Conservation (phyloP, 768 basidiomycete genomes). For the Hypsizygus marmoreus region DNA sequence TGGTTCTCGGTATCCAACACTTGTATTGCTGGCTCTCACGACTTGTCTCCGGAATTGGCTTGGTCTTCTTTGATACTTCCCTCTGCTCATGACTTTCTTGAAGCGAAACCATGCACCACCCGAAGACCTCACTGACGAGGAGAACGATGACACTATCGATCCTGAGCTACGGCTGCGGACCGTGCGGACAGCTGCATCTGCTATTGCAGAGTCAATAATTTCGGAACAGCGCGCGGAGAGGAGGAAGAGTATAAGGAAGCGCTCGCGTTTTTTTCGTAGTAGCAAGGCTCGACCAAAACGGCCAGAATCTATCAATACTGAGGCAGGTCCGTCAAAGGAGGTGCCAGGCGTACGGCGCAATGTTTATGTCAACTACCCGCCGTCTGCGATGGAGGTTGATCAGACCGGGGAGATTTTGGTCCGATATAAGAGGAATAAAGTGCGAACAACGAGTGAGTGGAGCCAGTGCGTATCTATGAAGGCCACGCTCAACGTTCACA, state of each 20-base stretch:
- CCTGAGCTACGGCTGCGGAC: constrained; percentile 86
- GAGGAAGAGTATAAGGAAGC: constrained; percentile 51
- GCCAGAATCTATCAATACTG: constrained; percentile 28
- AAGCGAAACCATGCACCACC: constrained; percentile 41
- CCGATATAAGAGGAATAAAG: constrained; percentile 90
- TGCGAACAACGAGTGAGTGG: constrained; percentile 85
- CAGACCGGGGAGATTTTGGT: constrained; percentile 72
- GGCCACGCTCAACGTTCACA: too few relatives aligned
- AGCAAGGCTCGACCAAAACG: constrained; percentile 49
- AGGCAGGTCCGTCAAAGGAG: constrained; percentile 35
- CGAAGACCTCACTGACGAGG: constrained; percentile 53
- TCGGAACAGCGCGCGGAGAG: constrained; percentile 71
- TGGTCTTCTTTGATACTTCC: constrained; percentile 8
- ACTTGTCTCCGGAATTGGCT: constrained; percentile 14
- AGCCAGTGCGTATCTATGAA: too few relatives aligned
- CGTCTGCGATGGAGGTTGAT: constrained; percentile 67
- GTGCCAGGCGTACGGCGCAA: constrained; percentile 63
- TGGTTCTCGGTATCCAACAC: constrained; percentile 23
- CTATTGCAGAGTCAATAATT: constrained; percentile 83
- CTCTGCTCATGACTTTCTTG: constrained; percentile 36
- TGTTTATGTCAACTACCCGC: constrained; percentile 77
- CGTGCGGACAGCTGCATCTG: constrained; percentile 90
- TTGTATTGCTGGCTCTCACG: constrained; percentile 8
- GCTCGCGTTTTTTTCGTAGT: constrained; percentile 64
- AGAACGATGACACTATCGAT: constrained; percentile 73